Base-by-base conservation (phyloP, 495 filamentous ascomycete genomes). In the Penicillium malachiteum region DNA sequence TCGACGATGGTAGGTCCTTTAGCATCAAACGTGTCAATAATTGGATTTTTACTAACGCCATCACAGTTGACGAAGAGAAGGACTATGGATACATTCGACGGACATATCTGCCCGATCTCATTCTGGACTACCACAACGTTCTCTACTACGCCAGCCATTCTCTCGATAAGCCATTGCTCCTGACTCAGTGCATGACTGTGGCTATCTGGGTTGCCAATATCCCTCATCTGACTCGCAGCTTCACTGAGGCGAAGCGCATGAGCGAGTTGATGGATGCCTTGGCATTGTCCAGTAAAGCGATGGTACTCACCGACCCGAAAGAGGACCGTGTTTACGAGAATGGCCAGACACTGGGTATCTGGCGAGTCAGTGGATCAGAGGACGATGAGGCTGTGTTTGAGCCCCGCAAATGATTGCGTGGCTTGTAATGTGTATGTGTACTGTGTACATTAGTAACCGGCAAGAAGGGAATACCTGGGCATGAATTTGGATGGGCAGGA, bases 121-220 rank as follows among this genome's bases (percentile, higher is more conserved):
- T 96, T 50, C 78, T 96, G 38, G 87, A 87, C n/a, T 96, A 91
- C 67, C 82, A 87, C 68, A 86, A 78, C 60, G 82, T 85, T 16
- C 70, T 95, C 44, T 85, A 92, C 64, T 86, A 84, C 64, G 83
- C 83, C 11, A 87, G 87, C 3, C 80, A 80, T 26, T 73, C 78
- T 38, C 71, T 91, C 7, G 63, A 83, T 74, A 39, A 83, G 84
- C 21, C 87, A 87, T 48, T 75, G 78, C 55, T 68, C 50, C 72
- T 92, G 31, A 74, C 89, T 32, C 84, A 89, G 60, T 85, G 86
- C 71, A 90, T 96, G 88, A 86, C 91, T 44, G 71, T 96, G 13
- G 83, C 88, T 0, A 81, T 84, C 5, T 66, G 83, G 17, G 79
- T 95, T 12, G 81, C 86, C 42, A 82, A 84, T 48, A 74, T 68